These are phyloP conservation scores for Pleoardoris graminearum DNA, from an alignment of 2,329 filamentous ascomycete genomes.

Conservation along the genomic window DNA sequence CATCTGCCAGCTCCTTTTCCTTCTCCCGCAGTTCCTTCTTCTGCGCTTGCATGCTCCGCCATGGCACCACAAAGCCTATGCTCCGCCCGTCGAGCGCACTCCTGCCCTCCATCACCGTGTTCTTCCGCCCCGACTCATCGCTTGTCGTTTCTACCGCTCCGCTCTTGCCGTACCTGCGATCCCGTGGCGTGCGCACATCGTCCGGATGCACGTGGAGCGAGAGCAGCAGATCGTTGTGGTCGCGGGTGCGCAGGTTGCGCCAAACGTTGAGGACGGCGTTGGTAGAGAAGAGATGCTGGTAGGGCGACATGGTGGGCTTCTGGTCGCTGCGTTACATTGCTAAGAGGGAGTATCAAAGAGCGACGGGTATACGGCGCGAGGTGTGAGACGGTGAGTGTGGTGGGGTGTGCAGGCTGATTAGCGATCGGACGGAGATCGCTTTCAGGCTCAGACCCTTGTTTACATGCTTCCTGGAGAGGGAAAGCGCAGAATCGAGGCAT, in stretches of 20 bases:
- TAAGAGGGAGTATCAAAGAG: slow-evolving; percentile 3
- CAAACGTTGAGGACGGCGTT: slow-evolving; percentile 41
- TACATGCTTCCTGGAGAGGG: slow-evolving; percentile 6
- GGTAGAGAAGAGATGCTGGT: slow-evolving; percentile 40
- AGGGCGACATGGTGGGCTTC: slow-evolving; percentile 27
- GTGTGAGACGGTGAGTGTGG: background rate
- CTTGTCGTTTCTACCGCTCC: slow-evolving; percentile 19
- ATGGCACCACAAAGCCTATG: slow-evolving; percentile 43
- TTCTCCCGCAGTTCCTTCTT: slow-evolving; percentile 36
- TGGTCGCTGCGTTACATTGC: slow-evolving; percentile 19
- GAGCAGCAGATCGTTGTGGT: slow-evolving; percentile 38
- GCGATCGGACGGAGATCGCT: slow-evolving; percentile 8
- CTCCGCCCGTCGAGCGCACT: slow-evolving; percentile 24
- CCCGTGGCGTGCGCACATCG: slow-evolving; percentile 23
- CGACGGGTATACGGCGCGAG: background rate
- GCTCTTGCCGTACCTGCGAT: slow-evolving; percentile 22
- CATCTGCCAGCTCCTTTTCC: slow-evolving; percentile 41
- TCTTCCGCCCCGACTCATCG: slow-evolving; percentile 23
- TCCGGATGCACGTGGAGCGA: slow-evolving; percentile 41
- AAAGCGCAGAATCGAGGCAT: background rate
- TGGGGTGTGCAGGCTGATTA: slow-evolving; percentile 14
- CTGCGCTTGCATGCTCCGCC: slow-evolving; percentile 42
- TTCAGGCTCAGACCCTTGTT: slow-evolving; percentile 17
- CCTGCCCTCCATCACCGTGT: slow-evolving; percentile 21
- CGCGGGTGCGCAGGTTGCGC: slow-evolving; percentile 38